phyloP scores from a whole-genome alignment of 805 yeast species.

The Lipomyces orientalis region DNA sequence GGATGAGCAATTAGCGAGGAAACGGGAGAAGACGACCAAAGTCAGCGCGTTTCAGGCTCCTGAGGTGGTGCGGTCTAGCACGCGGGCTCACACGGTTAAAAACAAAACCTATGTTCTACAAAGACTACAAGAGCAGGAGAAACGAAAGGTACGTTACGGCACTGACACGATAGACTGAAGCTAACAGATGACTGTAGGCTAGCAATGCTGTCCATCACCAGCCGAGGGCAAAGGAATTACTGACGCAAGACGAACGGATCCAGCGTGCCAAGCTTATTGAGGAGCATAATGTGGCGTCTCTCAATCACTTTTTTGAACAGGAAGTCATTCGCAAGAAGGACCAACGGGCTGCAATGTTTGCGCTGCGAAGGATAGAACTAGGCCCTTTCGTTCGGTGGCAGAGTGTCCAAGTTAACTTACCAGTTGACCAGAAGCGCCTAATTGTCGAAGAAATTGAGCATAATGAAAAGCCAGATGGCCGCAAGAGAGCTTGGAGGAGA shows the following conservation, averaged over 20 bases:
- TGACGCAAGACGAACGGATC: constrained; percentile 73
- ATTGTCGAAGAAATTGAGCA: constrained; percentile 28
- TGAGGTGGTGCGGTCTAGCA: constrained; percentile 39
- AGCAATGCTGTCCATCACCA: constrained; percentile 13
- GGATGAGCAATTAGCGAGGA: background rate
- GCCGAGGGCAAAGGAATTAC: constrained; percentile 21
- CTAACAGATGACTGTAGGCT: constrained; percentile 8
- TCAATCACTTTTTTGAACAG: constrained; percentile 80
- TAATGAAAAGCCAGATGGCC: constrained; percentile 21
- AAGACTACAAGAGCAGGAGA: constrained; percentile 71
- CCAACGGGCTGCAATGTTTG: constrained; percentile 73
- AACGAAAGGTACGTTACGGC: constrained; percentile 49
- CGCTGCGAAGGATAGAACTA: constrained; percentile 58
- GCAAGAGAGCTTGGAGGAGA: background rate
- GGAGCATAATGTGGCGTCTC: constrained; percentile 69
- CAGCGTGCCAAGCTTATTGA: constrained; percentile 91
- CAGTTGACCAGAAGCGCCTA: constrained; percentile 40
- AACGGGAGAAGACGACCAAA: background rate
- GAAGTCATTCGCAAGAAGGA: constrained; percentile 79
- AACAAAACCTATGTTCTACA: constrained; percentile 78
- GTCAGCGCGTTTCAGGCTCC: background rate
- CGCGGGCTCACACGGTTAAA: constrained; percentile 76
- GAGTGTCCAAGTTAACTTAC: constrained; percentile 56
- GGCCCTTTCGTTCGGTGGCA: constrained; percentile 65
- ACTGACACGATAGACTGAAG: background rate